Conservation (phyloP, 305 asterid species). For the Solanum hybrid region DNA sequence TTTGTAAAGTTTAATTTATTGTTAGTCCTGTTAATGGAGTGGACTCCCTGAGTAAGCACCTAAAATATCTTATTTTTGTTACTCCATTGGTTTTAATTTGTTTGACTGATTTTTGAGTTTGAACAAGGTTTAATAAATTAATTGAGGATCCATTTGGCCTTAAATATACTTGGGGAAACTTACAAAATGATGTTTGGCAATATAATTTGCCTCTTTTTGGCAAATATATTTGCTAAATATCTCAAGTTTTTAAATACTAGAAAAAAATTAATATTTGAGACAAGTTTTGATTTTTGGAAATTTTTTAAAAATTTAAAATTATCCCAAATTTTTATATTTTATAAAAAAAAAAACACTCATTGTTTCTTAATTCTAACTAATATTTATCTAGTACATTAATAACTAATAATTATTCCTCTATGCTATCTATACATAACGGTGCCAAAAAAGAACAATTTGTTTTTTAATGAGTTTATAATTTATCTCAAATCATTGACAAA, state of each 20-base stretch:
- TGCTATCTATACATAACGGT: not conserved
- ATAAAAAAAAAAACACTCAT: too few species aligned
- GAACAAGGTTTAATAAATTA: not conserved
- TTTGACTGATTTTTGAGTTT: not conserved
- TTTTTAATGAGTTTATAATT: not conserved
- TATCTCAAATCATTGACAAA: not conserved
- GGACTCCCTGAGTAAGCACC: not conserved
- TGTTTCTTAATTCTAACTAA: not conserved
- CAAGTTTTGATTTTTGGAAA: not conserved
- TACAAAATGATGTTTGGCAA: not conserved
- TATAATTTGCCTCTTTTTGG: not conserved
- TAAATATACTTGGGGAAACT: not conserved
- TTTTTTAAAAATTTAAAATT: too few species aligned
- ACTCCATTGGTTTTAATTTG: rapidly evolving
- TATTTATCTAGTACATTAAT: not conserved
- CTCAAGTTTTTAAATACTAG: not conserved
- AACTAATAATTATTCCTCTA: not conserved
- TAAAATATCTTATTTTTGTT: not conserved
- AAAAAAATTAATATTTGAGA: not conserved
- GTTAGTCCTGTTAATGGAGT: not conserved
- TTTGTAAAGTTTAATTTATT: not conserved
- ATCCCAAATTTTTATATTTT: not conserved
- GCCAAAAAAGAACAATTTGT: not conserved
- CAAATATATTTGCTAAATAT: not conserved
- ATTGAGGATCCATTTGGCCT: not conserved